These are phyloP conservation scores for Linnemannia elongata DNA, from an alignment of 192 early-diverging fungal species.

Conservation along the genomic window DNA sequence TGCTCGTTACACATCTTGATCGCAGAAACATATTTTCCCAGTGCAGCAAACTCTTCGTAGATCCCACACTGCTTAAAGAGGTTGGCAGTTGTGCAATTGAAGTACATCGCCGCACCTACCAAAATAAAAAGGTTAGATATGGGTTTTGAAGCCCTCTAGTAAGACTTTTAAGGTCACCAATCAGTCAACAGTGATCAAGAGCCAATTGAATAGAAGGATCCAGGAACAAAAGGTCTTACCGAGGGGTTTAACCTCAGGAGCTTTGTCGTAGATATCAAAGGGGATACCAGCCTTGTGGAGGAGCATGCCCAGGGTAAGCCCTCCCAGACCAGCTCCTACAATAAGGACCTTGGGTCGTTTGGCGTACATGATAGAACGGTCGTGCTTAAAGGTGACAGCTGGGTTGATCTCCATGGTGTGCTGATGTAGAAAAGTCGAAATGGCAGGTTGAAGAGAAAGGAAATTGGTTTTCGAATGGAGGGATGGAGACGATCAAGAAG, in stretches of 20 bases:
- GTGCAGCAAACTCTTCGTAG: constrained; percentile 7
- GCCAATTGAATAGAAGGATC: too few species aligned
- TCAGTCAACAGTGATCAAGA: too few species aligned
- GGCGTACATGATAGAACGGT: neutral
- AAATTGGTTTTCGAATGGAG: too few species aligned
- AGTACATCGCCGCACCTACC: neutral
- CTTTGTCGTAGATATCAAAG: neutral
- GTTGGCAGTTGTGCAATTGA: neutral
- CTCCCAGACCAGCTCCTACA: constrained; percentile 7
- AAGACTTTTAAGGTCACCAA: too few species aligned
- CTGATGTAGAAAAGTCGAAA: neutral
- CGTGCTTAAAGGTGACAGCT: neutral
- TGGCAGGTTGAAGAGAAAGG: neutral
- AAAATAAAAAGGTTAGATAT: too few species aligned
- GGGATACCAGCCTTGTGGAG: constrained; percentile 3
- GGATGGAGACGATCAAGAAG: too few species aligned
- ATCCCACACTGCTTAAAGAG: constrained; percentile 18
- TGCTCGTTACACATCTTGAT: neutral
- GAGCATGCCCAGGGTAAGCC: constrained; percentile 2
- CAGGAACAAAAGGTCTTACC: neutral
- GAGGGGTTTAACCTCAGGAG: neutral
- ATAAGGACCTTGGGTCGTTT: constrained; percentile 11
- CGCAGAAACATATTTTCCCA: neutral
- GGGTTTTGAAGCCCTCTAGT: too few species aligned
- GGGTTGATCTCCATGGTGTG: neutral